These are phyloP conservation scores for Nymphaea colorata DNA, from an alignment of 164 flowering plant species.

Conservation along the genomic window DNA sequence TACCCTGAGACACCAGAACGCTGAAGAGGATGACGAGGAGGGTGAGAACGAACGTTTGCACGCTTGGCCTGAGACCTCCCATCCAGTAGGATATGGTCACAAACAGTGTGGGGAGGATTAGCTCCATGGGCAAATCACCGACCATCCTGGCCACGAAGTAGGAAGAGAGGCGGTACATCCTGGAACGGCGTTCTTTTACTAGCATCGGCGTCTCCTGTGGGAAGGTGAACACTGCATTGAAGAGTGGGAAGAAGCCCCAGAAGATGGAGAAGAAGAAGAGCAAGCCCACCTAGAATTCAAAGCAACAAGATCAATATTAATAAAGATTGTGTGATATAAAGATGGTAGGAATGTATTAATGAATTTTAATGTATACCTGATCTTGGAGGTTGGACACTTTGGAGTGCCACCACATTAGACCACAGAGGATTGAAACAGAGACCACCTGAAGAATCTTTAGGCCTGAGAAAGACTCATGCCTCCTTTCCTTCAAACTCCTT, in stretches of 20 bases:
- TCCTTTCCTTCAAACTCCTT: slow-evolving; percentile 73
- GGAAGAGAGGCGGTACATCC: slow-evolving; percentile 73
- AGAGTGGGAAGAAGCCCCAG: slow-evolving; percentile 69
- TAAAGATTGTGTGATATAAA: background rate
- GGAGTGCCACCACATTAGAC: slow-evolving; percentile 7
- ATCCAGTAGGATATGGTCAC: slow-evolving; percentile 53
- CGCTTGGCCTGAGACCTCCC: slow-evolving; percentile 46
- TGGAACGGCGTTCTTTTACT: slow-evolving; percentile 52
- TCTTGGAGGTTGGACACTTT: slow-evolving; percentile 27
- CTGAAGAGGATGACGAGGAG: slow-evolving; percentile 28
- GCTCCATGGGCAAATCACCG: slow-evolving; percentile 71
- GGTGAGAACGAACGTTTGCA: slow-evolving; percentile 23
- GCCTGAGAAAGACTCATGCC: slow-evolving; percentile 73
- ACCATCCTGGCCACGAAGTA: slow-evolving; percentile 43
- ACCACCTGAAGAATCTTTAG: slow-evolving; percentile 71
- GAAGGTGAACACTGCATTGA: slow-evolving; percentile 63
- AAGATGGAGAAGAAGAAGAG: slow-evolving; percentile 50
- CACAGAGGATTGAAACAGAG: slow-evolving; percentile 59
- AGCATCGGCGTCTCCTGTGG: slow-evolving; percentile 62
- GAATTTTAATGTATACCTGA: background rate
- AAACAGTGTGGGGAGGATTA: slow-evolving; percentile 58
- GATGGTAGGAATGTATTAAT: background rate
- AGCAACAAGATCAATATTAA: background rate
- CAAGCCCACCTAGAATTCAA: slow-evolving; percentile 28
- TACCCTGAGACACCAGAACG: slow-evolving; percentile 52